Evolutionary conservation across 2,329 filamentous ascomycete species (phyloP).

Genomic region (Diaporthe sp.): DNA sequence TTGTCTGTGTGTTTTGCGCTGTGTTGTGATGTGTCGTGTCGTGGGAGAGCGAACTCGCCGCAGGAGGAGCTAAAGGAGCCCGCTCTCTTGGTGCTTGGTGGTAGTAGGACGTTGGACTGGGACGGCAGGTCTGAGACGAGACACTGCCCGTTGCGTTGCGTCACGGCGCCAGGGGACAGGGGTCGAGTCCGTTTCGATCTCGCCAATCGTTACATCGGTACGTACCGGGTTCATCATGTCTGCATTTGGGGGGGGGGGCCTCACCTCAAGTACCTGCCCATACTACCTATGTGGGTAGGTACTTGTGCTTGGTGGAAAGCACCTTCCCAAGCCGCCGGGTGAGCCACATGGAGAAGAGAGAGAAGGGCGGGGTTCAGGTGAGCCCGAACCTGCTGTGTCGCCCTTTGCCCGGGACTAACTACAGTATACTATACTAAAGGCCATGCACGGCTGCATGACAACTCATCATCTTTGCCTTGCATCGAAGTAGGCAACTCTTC

Average conservation of each 20-base stretch:
- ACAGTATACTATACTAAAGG: background rate
- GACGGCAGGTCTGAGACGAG: background rate
- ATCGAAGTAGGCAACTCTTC: no score
- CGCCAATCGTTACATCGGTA: slow-evolving; percentile 28
- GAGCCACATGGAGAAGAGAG: slow-evolving; percentile 10
- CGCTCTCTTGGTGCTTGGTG: no score
- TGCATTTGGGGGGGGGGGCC: background rate
- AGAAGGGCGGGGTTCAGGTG: slow-evolving; percentile 10
- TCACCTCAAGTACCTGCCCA: no score
- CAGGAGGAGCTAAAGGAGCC: background rate
- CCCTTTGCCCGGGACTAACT: background rate
- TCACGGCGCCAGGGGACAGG: slow-evolving; percentile 15
- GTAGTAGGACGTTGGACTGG: background rate
- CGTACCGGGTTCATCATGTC: background rate
- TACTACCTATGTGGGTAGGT: no score
- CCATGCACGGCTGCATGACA: slow-evolving; percentile 21
- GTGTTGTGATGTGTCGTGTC: background rate
- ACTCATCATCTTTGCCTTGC: slow-evolving; percentile 15
- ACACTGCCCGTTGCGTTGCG: slow-evolving; percentile 27
- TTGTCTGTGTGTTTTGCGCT: background rate
- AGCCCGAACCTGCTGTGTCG: background rate
- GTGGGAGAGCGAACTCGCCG: background rate
- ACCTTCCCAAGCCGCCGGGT: background rate
- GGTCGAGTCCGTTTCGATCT: slow-evolving; percentile 21
- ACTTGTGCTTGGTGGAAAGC: background rate